Evolutionary conservation across 108 stramenopile genomes (phyloP), one percentile per base, ranked within the genome.

Genomic region (Heterococcus sp.): DNA sequence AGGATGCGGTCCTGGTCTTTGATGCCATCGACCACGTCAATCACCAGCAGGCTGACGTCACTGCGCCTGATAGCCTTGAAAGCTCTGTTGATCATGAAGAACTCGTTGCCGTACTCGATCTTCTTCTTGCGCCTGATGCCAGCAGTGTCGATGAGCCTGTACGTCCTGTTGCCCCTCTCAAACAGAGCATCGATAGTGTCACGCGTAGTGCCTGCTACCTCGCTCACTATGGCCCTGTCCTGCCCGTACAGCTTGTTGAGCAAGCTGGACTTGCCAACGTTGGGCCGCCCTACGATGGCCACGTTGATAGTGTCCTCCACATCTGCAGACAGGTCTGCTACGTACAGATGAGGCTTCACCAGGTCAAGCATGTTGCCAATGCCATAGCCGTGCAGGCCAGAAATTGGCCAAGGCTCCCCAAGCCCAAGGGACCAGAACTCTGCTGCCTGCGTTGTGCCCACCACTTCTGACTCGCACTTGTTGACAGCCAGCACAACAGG

Each of bases 21-120:
- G 4, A 99, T 92, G 63, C 96, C 96, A 5, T 91, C 90, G n/a
- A 93, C 94, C 2, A 95, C 97, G 81, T 99, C 98, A 35, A 99
- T 63, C 32, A 99, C 88, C 3, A 99, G 91, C 34, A 99, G 87
- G 29, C 91, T 93, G 71, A 96, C 94, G 86, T 98, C 97, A 3
- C 94, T 89, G 77, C 95, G 92, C 26, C 95, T 91, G 87, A 96
- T 95, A 0, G 97, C 94, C 39, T 95, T 89, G 68, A 98, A 87
- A 5, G 95, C 95, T 30, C 97, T 92, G 84, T 95, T 95, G 67
- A 98, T 93, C 97, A 98, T 98, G 91, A 95, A 93, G 79, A 94
- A 95, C 87, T 98, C 97, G 26, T 95, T 92, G 2, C 97, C 97
- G 85, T 89, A 94, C 36, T 95, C 90, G 35, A 98, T 64, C 78